Evolutionary conservation across 164 flowering plant genomes (phyloP), one percentile per base, ranked within the genome.

Genomic region (Warburgia ugandensis): DNA sequence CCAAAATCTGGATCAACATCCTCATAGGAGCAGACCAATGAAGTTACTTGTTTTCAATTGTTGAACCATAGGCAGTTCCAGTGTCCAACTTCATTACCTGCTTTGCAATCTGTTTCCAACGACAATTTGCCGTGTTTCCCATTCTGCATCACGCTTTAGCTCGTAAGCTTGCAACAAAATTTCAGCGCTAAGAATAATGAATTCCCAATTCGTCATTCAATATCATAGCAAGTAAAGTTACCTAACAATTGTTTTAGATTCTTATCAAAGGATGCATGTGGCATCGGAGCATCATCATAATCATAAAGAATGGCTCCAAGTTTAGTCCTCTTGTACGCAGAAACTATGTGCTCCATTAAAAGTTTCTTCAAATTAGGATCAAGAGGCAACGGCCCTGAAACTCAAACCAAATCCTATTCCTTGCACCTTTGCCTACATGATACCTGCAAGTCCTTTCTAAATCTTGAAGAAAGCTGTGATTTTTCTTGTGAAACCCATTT

Each of bases 1-100:
- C 91, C 91, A 61, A 83, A 83, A 59, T 78, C 86, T 14, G 82
- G 82, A 66, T 83, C 86, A 6, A 86, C 82, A 60, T 83, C 84
- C 63, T 80, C 79, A 52, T 78, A 77, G 52, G 55, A 63, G 86
- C 91, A 80, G 1, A 70, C 77, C 45, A 77, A 55, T 17, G 86
- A 61, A 39, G 79, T 83, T 62, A 80, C 91, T 69, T 83, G 30
- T 68, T 66, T 58, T 80, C 86, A 56, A 80, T 78, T 21, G 76
- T 66, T 10, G 91, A 83, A 5, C 91, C 91, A 70, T 83, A 86
- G 6, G 91, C 80, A 50, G 91, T 74, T 55, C 80, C 91, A 0
- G 81, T 80, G 56, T 83, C 80, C 25, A 73, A 78, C 39, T 58
- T 63, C 86, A 83, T 83, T 5, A 83, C 83, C 2, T 86, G 91